Evolutionary conservation across 2,329 filamentous ascomycete genomes (phyloP).

Genomic region (Basipetospora chlamydospora): DNA sequence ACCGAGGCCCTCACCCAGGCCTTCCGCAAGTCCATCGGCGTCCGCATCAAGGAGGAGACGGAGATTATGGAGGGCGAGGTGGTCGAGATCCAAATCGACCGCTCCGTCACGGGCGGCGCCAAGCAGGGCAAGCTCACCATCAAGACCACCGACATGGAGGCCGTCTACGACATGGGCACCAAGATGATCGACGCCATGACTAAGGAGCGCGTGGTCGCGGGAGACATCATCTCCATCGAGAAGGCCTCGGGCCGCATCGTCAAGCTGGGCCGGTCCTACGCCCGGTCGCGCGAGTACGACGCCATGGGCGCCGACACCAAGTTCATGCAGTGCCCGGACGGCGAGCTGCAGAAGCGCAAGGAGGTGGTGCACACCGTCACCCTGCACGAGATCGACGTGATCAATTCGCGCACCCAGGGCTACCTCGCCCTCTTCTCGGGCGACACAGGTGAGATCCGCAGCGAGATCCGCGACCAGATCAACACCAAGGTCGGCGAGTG

Average conservation of each 20-base stretch:
- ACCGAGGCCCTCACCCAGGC: conserved; percentile 95
- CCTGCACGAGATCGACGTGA: conserved; percentile 96
- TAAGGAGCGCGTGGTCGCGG: conserved; percentile 97
- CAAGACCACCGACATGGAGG: conserved; percentile 99
- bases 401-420: conserved; percentile 97
- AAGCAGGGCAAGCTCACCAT: conserved; percentile 99
- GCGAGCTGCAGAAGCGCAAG: conserved; percentile 91
- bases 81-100: conserved; percentile 95
- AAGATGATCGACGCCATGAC: conserved; percentile 99
- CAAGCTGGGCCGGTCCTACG: conserved; percentile 89
- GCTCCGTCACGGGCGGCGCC: conserved; percentile 87
- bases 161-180: conserved; percentile 96
- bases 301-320: conserved; percentile 98
- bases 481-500: conserved; percentile 98
- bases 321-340: conserved; percentile 93
- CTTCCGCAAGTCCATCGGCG: conserved; percentile 97
- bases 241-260: conserved; percentile 97
- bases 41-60: conserved; percentile 96
- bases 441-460: conserved; percentile 93
- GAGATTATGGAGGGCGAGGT: conserved; percentile 99
- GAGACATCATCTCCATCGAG: conserved; percentile 96
- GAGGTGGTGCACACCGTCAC: conserved; percentile 95
- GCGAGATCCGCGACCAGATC: conserved; percentile 95
- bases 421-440: conserved; percentile 95
- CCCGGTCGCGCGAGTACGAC: conserved; percentile 92